These are phyloP conservation scores for Schwanniomyces sp. DNA, from an alignment of 805 yeast genomes.

Conservation along the genomic window DNA sequence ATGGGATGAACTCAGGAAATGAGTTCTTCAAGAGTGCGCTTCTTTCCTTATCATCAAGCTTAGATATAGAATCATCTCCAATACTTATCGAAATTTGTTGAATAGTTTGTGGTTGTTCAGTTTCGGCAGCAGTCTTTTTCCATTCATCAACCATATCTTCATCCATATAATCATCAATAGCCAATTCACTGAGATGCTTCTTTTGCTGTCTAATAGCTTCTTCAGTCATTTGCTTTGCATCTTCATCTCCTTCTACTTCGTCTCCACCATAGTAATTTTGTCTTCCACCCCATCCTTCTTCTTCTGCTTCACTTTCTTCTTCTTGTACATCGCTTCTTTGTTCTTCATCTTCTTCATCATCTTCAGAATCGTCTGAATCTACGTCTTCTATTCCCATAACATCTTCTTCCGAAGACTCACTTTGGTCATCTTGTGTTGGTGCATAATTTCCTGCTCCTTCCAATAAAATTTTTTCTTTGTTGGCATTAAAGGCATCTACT, in stretches of 20 bases:
- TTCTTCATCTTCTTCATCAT: constrained; percentile 39
- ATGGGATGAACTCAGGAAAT: constrained; percentile 83
- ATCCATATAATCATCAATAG: constrained; percentile 60
- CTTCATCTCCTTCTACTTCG: constrained; percentile 70
- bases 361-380: constrained; percentile 33
- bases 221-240: constrained; percentile 73
- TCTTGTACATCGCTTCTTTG: constrained; percentile 20
- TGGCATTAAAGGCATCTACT: constrained; percentile 66
- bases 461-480: constrained; percentile 55
- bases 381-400: constrained; percentile 32
- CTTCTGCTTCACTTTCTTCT: constrained; percentile 25
- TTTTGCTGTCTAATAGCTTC: constrained; percentile 89
- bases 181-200: constrained; percentile 65
- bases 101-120: constrained; percentile 1
- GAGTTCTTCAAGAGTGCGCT: constrained; percentile 53
- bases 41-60: constrained; percentile 54
- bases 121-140: constrained; percentile 53
- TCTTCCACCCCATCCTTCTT: constrained; percentile 47
- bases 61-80: constrained; percentile 32
- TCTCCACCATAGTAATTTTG: constrained; percentile 61
- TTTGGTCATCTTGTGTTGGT: constrained; percentile 27
- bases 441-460: constrained; percentile 54
- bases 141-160: constrained; percentile 82
- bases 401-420: constrained; percentile 56
- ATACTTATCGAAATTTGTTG: constrained; percentile 30